A percentile compares a stretch with the other conserved stretches of the same genome.
These are phyloP conservation scores for Sechiopsis laciniata DNA, from an alignment of 306 rosid genomes.

Conservation along the genomic window DNA sequence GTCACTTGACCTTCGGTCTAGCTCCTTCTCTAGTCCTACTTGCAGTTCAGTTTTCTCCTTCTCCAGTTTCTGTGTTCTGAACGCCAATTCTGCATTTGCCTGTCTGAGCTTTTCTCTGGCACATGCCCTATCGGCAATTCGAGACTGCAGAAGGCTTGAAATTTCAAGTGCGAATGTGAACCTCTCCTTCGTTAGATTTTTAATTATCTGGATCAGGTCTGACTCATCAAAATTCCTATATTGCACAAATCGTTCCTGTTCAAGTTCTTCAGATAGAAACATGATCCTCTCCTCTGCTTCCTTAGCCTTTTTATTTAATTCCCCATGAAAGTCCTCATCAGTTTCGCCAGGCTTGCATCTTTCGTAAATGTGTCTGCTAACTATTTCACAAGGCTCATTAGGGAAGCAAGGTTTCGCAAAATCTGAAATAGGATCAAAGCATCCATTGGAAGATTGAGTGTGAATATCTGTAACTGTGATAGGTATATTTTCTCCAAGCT, in stretches of 20 bases:
- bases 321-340: constrained; percentile 50
- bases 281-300: constrained; percentile 76
- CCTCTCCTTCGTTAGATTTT: constrained; percentile 60
- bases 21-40: constrained; percentile 74
- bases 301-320: constrained; percentile 52
- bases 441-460: constrained; percentile 47
- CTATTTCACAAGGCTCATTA: constrained; percentile 38
- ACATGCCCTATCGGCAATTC: constrained; percentile 59
- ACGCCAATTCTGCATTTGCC: constrained; percentile 54
- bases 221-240: constrained; percentile 53
- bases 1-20: constrained; percentile 93
- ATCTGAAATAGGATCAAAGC: constrained; percentile 44
- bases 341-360: constrained; percentile 38
- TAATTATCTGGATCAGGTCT: constrained; percentile 52
- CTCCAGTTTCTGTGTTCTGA: constrained; percentile 53
- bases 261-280: constrained; percentile 55
- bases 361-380: constrained; percentile 30
- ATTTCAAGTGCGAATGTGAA: constrained; percentile 63
- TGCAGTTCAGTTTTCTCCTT: constrained; percentile 88
- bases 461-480: constrained; percentile 68
- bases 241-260: constrained; percentile 52
- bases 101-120: constrained; percentile 56
- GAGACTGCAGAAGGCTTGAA: constrained; percentile 67
- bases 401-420: constrained; percentile 36
- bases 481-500: constrained; percentile 49